Conservation (phyloP, 140 eudicot genomes). For the Ambrosia hybrid region DNA sequence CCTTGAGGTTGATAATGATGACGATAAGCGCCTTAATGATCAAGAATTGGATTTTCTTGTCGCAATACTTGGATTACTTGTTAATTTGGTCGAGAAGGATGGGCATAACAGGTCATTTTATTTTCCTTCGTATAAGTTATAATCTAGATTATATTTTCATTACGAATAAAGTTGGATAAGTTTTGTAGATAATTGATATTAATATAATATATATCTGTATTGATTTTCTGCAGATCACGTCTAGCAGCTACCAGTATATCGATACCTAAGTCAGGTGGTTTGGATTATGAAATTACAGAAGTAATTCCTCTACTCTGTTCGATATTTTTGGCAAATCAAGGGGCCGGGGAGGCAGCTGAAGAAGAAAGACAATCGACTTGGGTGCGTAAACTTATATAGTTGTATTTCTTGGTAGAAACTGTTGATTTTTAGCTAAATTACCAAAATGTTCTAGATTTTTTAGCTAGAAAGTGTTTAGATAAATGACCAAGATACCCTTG, state of each 20-base stretch:
- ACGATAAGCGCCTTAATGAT: conserved; percentile 56
- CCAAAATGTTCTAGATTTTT: conserved; percentile 4
- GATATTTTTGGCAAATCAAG: conserved; percentile 94
- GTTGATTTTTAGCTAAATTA: conserved; percentile 8
- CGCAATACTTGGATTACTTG: conserved; percentile 86
- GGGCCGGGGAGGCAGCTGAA: conserved; percentile 87
- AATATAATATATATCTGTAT: background rate
- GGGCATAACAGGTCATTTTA: conserved; percentile 60
- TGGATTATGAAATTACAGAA: conserved; percentile 44
- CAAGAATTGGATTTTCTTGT: conserved; percentile 88
- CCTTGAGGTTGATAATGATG: conserved; percentile 33
- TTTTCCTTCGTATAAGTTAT: background rate
- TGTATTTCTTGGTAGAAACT: background rate
- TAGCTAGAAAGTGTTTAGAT: background rate
- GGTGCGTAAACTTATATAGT: conserved; percentile 49
- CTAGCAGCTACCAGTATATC: conserved; percentile 79
- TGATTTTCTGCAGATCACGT: conserved; percentile 55
- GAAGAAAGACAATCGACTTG: conserved; percentile 58
- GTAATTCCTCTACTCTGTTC: conserved; percentile 78
- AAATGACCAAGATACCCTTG: conserved; percentile 15
- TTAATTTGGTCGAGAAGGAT: conserved; percentile 89
- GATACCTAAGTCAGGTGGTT: conserved; percentile 43
- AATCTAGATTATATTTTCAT: too few species aligned
- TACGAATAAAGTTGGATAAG: too few species aligned
- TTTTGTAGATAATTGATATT: too few species aligned